Conservation (phyloP, 306 rosid species). For the Castanospermum australe region DNA sequence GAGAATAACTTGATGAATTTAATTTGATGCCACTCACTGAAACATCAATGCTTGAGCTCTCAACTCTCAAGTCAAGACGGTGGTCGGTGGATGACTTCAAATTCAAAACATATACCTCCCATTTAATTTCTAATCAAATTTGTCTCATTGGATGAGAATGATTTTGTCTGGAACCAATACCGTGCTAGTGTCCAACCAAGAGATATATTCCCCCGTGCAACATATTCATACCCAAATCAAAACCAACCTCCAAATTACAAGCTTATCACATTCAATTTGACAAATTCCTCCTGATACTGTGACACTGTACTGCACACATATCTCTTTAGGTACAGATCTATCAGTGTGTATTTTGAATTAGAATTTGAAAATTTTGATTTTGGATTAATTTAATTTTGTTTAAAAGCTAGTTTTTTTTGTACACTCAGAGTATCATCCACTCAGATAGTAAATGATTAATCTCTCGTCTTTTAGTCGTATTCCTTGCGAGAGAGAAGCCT, state of each 20-base stretch:
- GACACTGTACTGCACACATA: too few species aligned
- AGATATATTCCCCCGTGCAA: not conserved
- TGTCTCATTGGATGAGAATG: constrained; percentile 28
- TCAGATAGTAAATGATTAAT: too few species aligned
- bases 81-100: constrained; percentile 4
- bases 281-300: too few species aligned
- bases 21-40: not conserved
- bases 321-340: too few species aligned
- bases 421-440: too few species aligned
- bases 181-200: constrained; percentile 26
- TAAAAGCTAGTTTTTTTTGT: too few species aligned
- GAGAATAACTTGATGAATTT: not conserved
- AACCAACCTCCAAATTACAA: not conserved
- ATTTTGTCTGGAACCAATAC: not conserved
- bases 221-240: not conserved
- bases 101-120: not conserved
- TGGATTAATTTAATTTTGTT: too few species aligned
- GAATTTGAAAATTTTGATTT: too few species aligned
- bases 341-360: too few species aligned
- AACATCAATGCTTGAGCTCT: not conserved
- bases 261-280: too few species aligned
- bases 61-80: not conserved
- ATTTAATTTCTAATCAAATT: not conserved
- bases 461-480: too few species aligned
- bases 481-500: too few species aligned